Evolutionary conservation across 257 asterid genomes (phyloP).

Genomic region (Lithospermum erythrorhizon): DNA sequence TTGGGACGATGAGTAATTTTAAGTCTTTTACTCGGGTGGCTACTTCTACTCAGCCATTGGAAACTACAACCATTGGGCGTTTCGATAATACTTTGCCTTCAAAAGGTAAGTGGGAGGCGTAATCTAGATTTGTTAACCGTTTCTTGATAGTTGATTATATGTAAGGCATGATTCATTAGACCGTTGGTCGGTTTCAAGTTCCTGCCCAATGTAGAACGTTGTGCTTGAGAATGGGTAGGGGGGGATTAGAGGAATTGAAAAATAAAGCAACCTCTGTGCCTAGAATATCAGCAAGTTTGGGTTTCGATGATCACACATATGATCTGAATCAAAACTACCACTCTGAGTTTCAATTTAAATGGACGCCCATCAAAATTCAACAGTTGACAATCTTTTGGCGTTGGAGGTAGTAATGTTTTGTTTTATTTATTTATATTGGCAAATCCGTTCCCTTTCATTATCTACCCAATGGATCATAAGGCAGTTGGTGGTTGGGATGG

Average conservation of each 20-base stretch:
- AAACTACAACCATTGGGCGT: slow-evolving; percentile 24
- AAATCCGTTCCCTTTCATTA: neutral
- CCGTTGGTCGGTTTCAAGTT: too few species aligned
- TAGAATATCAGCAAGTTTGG: neutral
- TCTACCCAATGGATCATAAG: neutral
- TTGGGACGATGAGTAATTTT: slow-evolving; percentile 26
- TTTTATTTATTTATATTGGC: neutral
- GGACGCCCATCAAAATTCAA: too few species aligned
- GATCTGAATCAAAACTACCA: too few species aligned
- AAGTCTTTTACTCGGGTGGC: slow-evolving; percentile 31
- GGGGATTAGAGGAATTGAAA: too few species aligned
- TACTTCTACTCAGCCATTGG: slow-evolving; percentile 58
- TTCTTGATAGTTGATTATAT: too few species aligned
- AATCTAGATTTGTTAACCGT: neutral
- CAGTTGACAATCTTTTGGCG: too few species aligned
- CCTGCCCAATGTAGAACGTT: too few species aligned
- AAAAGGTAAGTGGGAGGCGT: slow-evolving; percentile 32
- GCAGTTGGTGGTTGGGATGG: neutral
- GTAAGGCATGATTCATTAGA: too few species aligned
- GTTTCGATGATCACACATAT: too few species aligned
- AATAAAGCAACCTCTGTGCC: neutral
- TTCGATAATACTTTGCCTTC: slow-evolving; percentile 65
- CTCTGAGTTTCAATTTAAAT: too few species aligned
- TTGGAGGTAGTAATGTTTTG: too few species aligned
- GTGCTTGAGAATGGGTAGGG: too few species aligned